Evolutionary conservation across 2,329 filamentous ascomycete species (phyloP), one percentile per base, ranked within the genome.

Genomic region (Apiospora kogelbergensis): DNA sequence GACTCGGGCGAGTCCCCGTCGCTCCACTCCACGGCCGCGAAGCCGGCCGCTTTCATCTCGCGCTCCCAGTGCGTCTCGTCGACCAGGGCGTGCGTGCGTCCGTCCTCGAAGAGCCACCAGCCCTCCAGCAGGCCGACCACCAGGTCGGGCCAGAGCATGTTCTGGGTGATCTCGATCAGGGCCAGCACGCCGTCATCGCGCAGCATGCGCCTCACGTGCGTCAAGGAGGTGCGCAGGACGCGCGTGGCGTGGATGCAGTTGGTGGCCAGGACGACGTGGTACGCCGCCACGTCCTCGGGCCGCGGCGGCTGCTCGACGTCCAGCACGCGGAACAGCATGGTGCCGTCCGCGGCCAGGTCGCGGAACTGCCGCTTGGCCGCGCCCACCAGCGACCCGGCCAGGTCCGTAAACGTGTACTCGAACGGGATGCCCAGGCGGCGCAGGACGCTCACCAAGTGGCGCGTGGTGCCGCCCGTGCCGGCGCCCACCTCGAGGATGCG

Each of bases 401-500:
- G 48, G 60, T 85, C 83, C 2, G 82, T 83, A 68, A 84, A 81
- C 0, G 78, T 80, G 68, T 84, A 84, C 11, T 77, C 71, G 37
- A 83, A 74, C 0, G 72, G 69, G 2, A 80, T 69, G 11, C 72
- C 72, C 0, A 67, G 66, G 0, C 41, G 26, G 0, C 67, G 68
- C 3, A 85, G 74, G 0, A 66, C 42, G 0, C 75, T 68, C 1
- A 81, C 68, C 1, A 84, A 37, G 5, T 74, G 69, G 17, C 71
- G 71, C 0, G 83, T 81, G 7, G 82, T 84, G 0, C 80, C 82
- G 6, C 83, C 82, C 0, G 81, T 83, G 11, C 82, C 82, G 2
- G 78, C 82, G 0, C 82, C 82, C 17, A 83, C 72, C 73, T 84
- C 82, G 63, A 86, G 76, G 53, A 85, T 80, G 2, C 76, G 73